A percentile compares a stretch with the other conserved stretches of the same genome.
phyloP scores from a whole-genome alignment of 768 basidiomycete species.

The Tylopilus felleus region DNA sequence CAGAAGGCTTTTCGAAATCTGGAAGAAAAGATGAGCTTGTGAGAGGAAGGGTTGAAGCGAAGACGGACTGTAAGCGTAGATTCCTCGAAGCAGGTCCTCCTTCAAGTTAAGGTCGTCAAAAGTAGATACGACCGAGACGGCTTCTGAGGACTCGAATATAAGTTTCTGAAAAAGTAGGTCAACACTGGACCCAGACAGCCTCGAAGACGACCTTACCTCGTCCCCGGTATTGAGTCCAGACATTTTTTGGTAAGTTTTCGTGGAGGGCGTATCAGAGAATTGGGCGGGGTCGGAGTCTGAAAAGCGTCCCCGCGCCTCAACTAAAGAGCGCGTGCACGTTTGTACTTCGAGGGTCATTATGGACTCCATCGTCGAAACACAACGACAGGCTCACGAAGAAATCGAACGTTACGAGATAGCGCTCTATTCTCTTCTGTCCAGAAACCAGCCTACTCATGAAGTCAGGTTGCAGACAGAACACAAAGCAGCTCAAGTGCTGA shows the following conservation, averaged over 20 bases:
- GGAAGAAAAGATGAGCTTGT: constrained; percentile 14
- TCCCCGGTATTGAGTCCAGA: constrained; percentile 82
- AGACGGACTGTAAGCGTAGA: constrained; percentile 91
- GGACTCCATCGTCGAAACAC: constrained; percentile 94
- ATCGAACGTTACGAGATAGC: constrained; percentile 89
- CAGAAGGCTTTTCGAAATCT: constrained; percentile 98
- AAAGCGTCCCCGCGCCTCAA: constrained; percentile 32
- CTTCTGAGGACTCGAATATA: constrained; percentile 92
- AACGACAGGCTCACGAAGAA: constrained; percentile 94
- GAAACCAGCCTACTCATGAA: constrained; percentile 61
- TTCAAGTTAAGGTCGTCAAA: constrained; percentile 91
- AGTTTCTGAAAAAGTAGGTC: constrained; percentile 58
- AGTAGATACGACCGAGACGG: constrained; percentile 83
- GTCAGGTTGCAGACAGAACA: constrained; percentile 73
- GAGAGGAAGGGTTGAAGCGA: background rate
- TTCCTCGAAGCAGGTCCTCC: constrained; percentile 91
- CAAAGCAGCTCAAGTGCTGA: constrained; percentile 85
- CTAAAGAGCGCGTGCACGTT: too few relatives aligned
- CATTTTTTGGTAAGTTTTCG: constrained; percentile 53
- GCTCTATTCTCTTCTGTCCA: constrained; percentile 77
- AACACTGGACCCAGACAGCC: constrained; percentile 1
- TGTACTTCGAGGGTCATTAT: constrained; percentile 46
- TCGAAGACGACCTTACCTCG: constrained; percentile 51
- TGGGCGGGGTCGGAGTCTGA: constrained; percentile 48
- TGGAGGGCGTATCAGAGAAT: constrained; percentile 18